These are phyloP conservation scores for Ophiostoma piceae DNA, from an alignment of 2,329 filamentous ascomycete genomes.

Conservation along the genomic window DNA sequence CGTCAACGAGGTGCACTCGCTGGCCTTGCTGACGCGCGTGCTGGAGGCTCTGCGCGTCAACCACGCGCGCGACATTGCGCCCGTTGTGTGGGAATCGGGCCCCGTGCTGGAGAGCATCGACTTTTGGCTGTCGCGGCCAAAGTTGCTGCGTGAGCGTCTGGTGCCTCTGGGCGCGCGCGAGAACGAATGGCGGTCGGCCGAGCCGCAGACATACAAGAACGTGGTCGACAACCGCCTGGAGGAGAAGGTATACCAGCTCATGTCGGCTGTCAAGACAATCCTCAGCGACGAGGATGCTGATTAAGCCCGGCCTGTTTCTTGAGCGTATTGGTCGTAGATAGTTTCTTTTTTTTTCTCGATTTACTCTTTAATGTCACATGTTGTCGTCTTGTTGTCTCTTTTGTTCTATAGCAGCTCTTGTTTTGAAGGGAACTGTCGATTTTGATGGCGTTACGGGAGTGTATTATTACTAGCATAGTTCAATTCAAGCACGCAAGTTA, in stretches of 20 bases:
- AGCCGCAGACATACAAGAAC: slow-evolving; percentile 33
- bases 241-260: slow-evolving; percentile 65
- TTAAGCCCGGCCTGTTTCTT: slow-evolving; percentile 1
- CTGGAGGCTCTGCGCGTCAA: slow-evolving; percentile 60
- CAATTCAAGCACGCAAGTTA: background rate
- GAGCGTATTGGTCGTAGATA: background rate
- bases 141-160: slow-evolving; percentile 65
- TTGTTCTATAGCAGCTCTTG: background rate
- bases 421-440: background rate
- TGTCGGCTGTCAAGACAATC: slow-evolving; percentile 56
- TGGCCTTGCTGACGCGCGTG: slow-evolving; percentile 70
- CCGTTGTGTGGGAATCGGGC: slow-evolving; percentile 68
- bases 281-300: slow-evolving; percentile 43
- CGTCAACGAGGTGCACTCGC: slow-evolving; percentile 70
- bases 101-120: slow-evolving; percentile 76
- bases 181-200: slow-evolving; percentile 52
- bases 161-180: slow-evolving; percentile 69
- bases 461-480: slow-evolving; percentile 5
- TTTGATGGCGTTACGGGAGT: background rate
- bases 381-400: background rate
- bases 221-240: slow-evolving; percentile 62
- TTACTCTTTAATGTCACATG: background rate
- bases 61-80: slow-evolving; percentile 66
- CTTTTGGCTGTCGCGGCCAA: slow-evolving; percentile 67
- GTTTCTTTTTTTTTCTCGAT: background rate